Evolutionary conservation across 73 alveolate genomes (phyloP), one percentile per base, ranked within the genome.

Genomic region (Paramecium pentaurelia): DNA sequence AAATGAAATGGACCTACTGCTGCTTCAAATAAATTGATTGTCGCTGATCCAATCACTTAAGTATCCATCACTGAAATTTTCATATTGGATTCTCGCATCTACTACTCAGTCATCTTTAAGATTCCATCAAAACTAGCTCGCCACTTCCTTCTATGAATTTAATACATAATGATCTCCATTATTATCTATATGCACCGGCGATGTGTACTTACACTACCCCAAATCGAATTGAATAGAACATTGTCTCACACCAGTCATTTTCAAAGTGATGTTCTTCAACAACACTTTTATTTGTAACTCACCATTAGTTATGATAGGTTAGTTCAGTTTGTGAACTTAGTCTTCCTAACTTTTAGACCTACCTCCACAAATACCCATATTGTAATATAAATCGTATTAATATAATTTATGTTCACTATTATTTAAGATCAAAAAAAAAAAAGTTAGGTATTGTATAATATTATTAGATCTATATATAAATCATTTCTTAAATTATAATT

Each of bases 1-100:
- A 80, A 80, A 54, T 45, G 75, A 47, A 25, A 80, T 47, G 91
- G 77, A 25, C 77, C 77, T 8, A 80, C 77, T 22, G 91, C 91
- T 22, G 75, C 91, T 27, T 77, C 91, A 27, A 80, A 80, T n/a
- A 80, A 27, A 47, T 80, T 80, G 30, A 45, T 80, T 0, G 44
- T 14, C 10, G 47, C 44, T 3, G 3, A 20, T 45, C 77, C 91
- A 20, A 80, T 42, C n/a, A 44, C 77, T 22, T 77, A 20, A 34
- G 30, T 11, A 44, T 28, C 25, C 30, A 38, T n/a, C 40, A 77
- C 89, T 27, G 34, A n/a, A n/a, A 77, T 77, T 22, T 77, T 18
- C 40, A 77, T 25, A 6, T 16, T 8, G 40, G 40, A 38, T 42
- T 77, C 40, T 44, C 49, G 20, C 58, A 80, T 42, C 20, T 20